Evolutionary conservation across 805 yeast species (phyloP), one percentile per base, ranked within the genome.

Genomic region (Jamesozyma jinghongensis): DNA sequence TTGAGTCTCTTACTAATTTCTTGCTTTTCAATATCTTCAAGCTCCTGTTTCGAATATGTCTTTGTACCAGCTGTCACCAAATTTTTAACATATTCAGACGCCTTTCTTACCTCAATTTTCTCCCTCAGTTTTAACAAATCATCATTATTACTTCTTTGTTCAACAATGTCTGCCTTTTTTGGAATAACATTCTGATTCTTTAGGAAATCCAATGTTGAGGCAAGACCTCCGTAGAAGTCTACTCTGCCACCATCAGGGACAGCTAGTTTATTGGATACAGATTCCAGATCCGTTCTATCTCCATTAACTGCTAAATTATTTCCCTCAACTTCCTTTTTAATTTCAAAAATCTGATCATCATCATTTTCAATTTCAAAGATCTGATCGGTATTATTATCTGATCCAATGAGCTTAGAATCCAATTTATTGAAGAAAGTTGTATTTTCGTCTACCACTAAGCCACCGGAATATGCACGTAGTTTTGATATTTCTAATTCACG

Each of bases 391-490:
- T 8, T 36, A 3, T 12, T 4, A 8, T 41, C 38, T 1, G 27
- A 22, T 14, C 34, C 34, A 22, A 29, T 20, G 11, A 16, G 5
- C 14, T n/a, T 37, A 18, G 37, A 19, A 29, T 49, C 44, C 13
- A 60, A 32, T 2, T 52, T 50, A 14, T 52, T 51, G 11, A 60
- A 44, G 40, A 61, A 59, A 14, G 44, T 42, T 1, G 57, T 56
- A 1, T 72, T 72, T 19, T 66, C 72, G 48, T 73, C 72, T 19
- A 70, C 55, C 1, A 66, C 59, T 19, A 68, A 11, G 7, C 25
- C 26, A 20, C 7, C 53, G 58, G 5, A 55, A 40, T 38, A n/a
- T 26, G 14, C 36, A 34, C 31, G 43, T 52, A 46, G 35, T 42
- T 48, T 44, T 44, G 42, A 36, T 3, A 45, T 34, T 12, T 48